phyloP scores from a whole-genome alignment of 2,329 filamentous ascomycete genomes.

The Nectriaceae sp. region DNA sequence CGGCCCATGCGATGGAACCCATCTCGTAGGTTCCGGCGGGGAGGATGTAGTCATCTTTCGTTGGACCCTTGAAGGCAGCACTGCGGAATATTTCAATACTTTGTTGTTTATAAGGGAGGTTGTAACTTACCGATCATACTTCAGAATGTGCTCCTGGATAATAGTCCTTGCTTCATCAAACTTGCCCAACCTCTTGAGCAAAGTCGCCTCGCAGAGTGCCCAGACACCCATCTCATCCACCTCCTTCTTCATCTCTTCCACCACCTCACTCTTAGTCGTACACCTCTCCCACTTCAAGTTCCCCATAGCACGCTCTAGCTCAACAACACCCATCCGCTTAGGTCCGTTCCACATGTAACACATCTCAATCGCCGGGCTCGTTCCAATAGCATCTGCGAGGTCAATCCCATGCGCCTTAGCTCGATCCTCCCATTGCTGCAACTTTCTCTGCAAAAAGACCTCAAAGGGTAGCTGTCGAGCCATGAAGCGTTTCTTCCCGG shows the following conservation, averaged over 20 bases:
- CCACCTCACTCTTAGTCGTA: conserved; percentile 44
- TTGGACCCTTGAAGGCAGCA: conserved; percentile 56
- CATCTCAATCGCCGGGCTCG: conserved; percentile 86
- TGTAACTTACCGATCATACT: conserved; percentile 56
- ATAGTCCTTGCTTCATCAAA: conserved; percentile 66
- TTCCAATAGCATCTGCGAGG: conserved; percentile 77
- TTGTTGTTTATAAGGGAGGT: conserved; percentile 10
- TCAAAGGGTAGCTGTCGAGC: conserved; percentile 88
- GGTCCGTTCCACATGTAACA: conserved; percentile 90
- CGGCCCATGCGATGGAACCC: conserved; percentile 78
- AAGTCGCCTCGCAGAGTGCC: conserved; percentile 65
- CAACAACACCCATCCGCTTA: conserved; percentile 71
- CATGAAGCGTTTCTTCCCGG: conserved; percentile 89
- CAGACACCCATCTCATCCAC: conserved; percentile 65
- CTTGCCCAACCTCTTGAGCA: conserved; percentile 64
- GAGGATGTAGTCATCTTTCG: conserved; percentile 69
- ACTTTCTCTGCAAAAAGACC: conserved; percentile 78
- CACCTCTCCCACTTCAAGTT: conserved; percentile 68
- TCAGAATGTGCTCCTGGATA: conserved; percentile 65
- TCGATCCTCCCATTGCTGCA: conserved; percentile 84
- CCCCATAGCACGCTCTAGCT: conserved; percentile 64
- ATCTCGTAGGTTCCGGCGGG: conserved; percentile 86
- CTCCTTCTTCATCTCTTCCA: conserved; percentile 51
- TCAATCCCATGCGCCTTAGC: conserved; percentile 67
- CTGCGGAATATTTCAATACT: conserved; percentile 35